Evolutionary conservation across 148 eudicot genomes (phyloP).

Genomic region (Camellia granthamiana): DNA sequence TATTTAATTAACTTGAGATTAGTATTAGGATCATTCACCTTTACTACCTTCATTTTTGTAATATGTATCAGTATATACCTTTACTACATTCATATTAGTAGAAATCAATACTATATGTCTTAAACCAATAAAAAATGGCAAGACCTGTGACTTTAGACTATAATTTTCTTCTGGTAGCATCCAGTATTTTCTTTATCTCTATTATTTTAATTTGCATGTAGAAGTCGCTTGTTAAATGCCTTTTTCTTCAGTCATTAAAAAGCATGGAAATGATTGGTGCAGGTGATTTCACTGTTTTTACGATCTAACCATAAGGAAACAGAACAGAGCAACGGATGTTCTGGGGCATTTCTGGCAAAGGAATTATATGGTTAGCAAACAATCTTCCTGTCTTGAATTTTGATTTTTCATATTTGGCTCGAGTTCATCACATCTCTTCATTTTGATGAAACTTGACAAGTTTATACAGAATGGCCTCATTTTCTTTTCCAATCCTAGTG

Average conservation of each 20-base stretch:
- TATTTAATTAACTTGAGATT: neutral
- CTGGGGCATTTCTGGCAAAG: slow-evolving; percentile 34
- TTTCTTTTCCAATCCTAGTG: too few species aligned
- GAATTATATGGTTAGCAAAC: slow-evolving; percentile 41
- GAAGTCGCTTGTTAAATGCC: neutral
- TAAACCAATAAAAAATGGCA: neutral
- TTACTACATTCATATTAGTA: neutral
- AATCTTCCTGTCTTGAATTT: slow-evolving; percentile 5
- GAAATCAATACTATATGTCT: neutral
- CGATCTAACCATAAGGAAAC: slow-evolving; percentile 55
- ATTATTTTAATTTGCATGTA: slow-evolving; percentile 6
- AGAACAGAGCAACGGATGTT: slow-evolving; percentile 26
- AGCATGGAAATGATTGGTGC: slow-evolving; percentile 28
- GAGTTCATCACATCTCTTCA: slow-evolving; percentile 1
- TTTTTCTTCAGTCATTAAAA: slow-evolving; percentile 17
- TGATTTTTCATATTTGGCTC: neutral
- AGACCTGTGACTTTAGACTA: neutral
- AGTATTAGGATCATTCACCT: too few species aligned
- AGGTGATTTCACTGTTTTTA: slow-evolving; percentile 79
- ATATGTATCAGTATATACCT: too few species aligned
- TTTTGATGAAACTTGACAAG: slow-evolving; percentile 3
- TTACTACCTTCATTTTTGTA: neutral
- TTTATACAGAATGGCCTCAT: neutral
- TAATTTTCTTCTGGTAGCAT: neutral
- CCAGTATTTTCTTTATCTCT: neutral